Evolutionary conservation across 2,329 filamentous ascomycete species (phyloP), one percentile per base, ranked within the genome.

Genomic region (Arthrobotrys musiformis): DNA sequence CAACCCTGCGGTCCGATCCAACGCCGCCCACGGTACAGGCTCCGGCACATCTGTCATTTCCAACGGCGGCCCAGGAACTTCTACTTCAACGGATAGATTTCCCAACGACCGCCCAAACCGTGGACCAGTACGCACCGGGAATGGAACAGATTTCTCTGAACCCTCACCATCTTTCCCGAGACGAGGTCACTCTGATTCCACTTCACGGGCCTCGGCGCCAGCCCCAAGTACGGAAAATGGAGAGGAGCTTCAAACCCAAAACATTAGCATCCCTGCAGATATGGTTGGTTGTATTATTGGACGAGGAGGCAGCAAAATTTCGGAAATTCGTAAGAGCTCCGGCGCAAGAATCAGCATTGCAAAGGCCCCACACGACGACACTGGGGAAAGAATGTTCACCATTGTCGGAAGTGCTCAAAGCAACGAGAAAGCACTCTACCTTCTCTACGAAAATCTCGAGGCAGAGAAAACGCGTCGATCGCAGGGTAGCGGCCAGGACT

Each of bases 231-330:
- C 95, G 79, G 94, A 98, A 85, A 96, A 98, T 79, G 95, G 95
- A 79, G 95, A 98, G 83, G 94, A 97, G 84, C 92, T 98, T 78
- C 94, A 97, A 85, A 99, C 95, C 0, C 95, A 99, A 83, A 99
- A 99, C 86, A 99, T 99, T 85, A 97, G 93, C 87, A 99, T 99
- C 82, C 95, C 95, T 26, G 94, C 95, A 56, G 95, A 99, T 86
- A 99, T 99, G 95, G 95, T 99, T 84, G 95, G 95, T 81, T 99
- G 95, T 86, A 99, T 99, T 86, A 99, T 99, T 83, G 95, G 95
- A 80, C 92, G 94, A 79, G 93, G 88, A 67, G 95, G 95, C 79
- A 94, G 89, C 87, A 99, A 99, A 89, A 99, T 99, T 83, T 97
- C 93, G 84, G 95, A 99, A 86, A 99, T 99, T 82, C 92, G 95